Evolutionary conservation across 441 rosid genomes (phyloP).

Genomic region (Aleurites moluccanus): DNA sequence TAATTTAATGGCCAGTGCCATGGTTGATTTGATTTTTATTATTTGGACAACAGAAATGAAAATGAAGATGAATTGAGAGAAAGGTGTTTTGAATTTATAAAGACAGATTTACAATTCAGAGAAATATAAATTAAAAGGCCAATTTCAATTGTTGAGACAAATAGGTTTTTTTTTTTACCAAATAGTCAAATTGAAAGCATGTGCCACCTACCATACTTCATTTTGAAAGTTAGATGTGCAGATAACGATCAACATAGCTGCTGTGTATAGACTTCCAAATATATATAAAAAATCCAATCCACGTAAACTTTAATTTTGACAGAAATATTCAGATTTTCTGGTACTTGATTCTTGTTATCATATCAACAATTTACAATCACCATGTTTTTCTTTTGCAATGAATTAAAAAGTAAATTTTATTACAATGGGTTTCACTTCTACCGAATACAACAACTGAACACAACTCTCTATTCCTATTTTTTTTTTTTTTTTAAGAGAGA

Average conservation of each 20-base stretch:
- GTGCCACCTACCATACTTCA: background rate
- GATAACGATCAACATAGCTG: background rate
- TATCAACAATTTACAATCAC: background rate
- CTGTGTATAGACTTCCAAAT: background rate
- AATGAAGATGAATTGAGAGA: background rate
- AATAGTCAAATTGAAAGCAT: slow-evolving; percentile 19
- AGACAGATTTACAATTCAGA: background rate
- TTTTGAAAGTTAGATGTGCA: background rate
- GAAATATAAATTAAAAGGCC: slow-evolving; percentile 4
- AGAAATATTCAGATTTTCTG: background rate
- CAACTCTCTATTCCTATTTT: slow-evolving; percentile 32
- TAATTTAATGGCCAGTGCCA: slow-evolving; percentile 6
- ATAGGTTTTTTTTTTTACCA: slow-evolving; percentile 1
- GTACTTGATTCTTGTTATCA: background rate
- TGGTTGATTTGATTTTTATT: background rate
- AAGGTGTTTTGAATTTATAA: background rate
- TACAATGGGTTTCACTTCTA: slow-evolving; percentile 24
- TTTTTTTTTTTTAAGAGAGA: no score
- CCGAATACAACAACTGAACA: slow-evolving; percentile 21
- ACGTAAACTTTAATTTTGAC: background rate
- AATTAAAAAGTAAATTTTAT: slow-evolving; percentile 15
- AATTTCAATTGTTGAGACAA: background rate
- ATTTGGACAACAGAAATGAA: background rate
- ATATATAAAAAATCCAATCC: background rate
- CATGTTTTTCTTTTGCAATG: slow-evolving; percentile 4